Conservation (phyloP, 2,329 filamentous ascomycete genomes). For the Ophiosphaerella narmari region DNA sequence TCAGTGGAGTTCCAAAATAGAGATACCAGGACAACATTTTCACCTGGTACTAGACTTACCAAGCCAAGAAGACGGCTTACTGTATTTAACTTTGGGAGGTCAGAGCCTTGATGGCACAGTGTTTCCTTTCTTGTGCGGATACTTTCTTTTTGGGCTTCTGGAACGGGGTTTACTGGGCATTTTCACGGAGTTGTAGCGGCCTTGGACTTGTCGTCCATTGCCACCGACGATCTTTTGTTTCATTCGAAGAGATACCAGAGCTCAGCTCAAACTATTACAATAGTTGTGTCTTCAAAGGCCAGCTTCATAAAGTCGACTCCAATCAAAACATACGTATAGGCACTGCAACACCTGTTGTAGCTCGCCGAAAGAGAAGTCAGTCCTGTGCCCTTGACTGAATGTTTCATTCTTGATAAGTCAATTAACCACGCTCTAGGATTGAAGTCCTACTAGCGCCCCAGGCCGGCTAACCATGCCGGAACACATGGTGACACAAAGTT, state of each 20-base stretch:
- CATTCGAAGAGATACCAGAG: slow-evolving; percentile 45
- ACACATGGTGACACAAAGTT: slow-evolving; percentile 19
- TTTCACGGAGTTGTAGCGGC: slow-evolving; percentile 24
- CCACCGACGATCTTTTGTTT: slow-evolving; percentile 34
- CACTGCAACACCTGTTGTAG: slow-evolving; percentile 15
- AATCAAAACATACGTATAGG: slow-evolving; percentile 22
- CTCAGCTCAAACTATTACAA: slow-evolving; percentile 41
- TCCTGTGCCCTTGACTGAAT: neutral
- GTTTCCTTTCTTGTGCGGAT: slow-evolving; percentile 20
- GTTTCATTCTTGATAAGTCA: neutral
- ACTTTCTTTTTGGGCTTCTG: slow-evolving; percentile 14
- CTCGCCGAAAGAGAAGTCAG: slow-evolving; percentile 11
- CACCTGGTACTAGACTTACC: slow-evolving; percentile 30
- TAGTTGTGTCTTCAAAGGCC: slow-evolving; percentile 32
- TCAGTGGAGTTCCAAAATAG: slow-evolving; percentile 40
- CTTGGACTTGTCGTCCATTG: slow-evolving; percentile 15
- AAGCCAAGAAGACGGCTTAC: slow-evolving; percentile 24
- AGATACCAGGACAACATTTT: slow-evolving; percentile 21
- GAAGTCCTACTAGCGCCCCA: neutral
- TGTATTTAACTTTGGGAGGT: slow-evolving; percentile 36
- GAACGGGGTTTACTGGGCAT: slow-evolving; percentile 18
- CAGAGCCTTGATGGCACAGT: slow-evolving; percentile 40
- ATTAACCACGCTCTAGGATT: neutral
- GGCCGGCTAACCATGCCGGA: slow-evolving; percentile 17
- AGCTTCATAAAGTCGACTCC: slow-evolving; percentile 13